Evolutionary conservation across 2,329 filamentous ascomycete genomes (phyloP), one percentile per base, ranked within the genome.

Genomic region (Clarireedia hainanense): DNA sequence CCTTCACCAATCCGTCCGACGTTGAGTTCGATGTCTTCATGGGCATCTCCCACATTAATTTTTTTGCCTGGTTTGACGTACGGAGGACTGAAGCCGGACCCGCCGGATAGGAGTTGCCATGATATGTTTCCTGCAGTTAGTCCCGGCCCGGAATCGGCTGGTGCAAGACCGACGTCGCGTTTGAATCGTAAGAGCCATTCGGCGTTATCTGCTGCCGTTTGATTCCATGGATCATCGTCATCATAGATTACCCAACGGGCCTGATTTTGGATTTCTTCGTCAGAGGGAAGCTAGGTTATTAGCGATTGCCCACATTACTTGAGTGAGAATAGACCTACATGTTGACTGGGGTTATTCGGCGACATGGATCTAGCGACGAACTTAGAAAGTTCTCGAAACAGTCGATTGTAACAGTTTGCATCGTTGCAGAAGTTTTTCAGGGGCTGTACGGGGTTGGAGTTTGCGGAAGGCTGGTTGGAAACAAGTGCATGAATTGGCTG

Each of bases 171-270:
- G 0, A 72, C 74, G 48, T 80, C 75, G 10, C 80, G 75, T 67
- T 85, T 85, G 71, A 85, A 84, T 46, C 81, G 76, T 55, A 76
- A 73, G 12, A 85, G 73, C 82, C 82, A 85, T 67, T 85, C 81
- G 0, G 73, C 75, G 60, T 85, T 84, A 63, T 85, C 82, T 30
- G 81, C 81, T 0, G 80, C 79, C 0, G 81, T 85, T 61, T 82
- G 78, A 65, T 85, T 84, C 78, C 80, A 84, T 2, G 80, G 79
- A 62, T 84, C 81, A 56, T 84, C 81, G 75, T 83, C 80, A 55
- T 84, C 80, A 57, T 82, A 85, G 0, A 84, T 69, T 37, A 84
- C 76, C 79, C 80, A 84, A 17, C 81, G 75, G 2, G 81, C 80
- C 64, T 85, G 82, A 59, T 83, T 78, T 64, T 83, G 78, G n/a